phyloP scores from a whole-genome alignment of 495 filamentous ascomycete species.

The Podospora appendiculata region DNA sequence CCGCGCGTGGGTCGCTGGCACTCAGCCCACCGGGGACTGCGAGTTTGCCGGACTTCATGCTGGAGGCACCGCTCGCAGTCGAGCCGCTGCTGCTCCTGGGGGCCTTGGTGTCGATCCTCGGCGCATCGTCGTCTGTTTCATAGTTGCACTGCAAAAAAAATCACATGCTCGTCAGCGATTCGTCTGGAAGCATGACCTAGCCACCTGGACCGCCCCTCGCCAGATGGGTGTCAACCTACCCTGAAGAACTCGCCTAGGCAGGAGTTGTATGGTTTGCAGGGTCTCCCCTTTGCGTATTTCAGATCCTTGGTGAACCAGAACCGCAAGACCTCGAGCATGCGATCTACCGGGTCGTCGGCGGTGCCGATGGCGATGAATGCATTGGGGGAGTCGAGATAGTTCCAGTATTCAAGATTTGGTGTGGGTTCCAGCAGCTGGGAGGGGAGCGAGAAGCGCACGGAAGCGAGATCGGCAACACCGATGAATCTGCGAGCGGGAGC shows the following conservation, averaged over 20 bases:
- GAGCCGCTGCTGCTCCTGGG: slow-evolving; percentile 21
- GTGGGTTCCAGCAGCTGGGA: slow-evolving; percentile 92
- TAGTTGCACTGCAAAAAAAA: slow-evolving; percentile 65
- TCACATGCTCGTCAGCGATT: neutral
- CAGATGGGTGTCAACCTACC: slow-evolving; percentile 39
- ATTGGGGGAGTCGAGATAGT: slow-evolving; percentile 92
- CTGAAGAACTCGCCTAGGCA: slow-evolving; percentile 96
- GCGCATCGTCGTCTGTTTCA: slow-evolving; percentile 70
- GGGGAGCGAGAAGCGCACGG: slow-evolving; percentile 91
- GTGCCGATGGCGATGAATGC: slow-evolving; percentile 94
- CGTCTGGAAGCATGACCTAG: too few species aligned
- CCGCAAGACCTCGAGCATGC: slow-evolving; percentile 84
- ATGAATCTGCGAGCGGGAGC: slow-evolving; percentile 56
- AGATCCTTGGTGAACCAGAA: slow-evolving; percentile 99
- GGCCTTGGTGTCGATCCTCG: slow-evolving; percentile 35
- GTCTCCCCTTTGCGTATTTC: slow-evolving; percentile 98
- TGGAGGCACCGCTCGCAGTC: slow-evolving; percentile 39
- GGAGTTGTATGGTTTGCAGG: slow-evolving; percentile 98
- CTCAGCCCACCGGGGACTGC: slow-evolving; percentile 14
- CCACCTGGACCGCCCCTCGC: too few species aligned
- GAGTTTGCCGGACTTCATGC: slow-evolving; percentile 37
- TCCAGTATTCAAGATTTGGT: slow-evolving; percentile 98
- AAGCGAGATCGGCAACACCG: slow-evolving; percentile 89
- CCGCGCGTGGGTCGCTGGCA: slow-evolving; percentile 23
- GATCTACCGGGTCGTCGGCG: slow-evolving; percentile 80